Conservation (phyloP, 2,329 filamentous ascomycete species). For the Pseudopyrenochaeta lycopersici region DNA sequence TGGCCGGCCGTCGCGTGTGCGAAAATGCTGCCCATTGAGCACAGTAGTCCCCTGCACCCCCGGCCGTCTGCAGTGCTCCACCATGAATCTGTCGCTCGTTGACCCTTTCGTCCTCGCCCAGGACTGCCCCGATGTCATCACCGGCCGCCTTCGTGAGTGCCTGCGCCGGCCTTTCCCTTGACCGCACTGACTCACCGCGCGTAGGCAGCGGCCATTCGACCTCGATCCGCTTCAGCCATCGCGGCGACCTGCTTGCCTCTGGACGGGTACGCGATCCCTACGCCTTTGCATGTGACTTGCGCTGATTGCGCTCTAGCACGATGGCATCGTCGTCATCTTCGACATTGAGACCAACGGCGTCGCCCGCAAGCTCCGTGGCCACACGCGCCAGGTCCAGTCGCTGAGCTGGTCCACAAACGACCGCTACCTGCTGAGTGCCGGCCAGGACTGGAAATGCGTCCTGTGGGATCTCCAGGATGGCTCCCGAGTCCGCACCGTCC, state of each 20-base stretch:
- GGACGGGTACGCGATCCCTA: slow-evolving; percentile 71
- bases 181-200: slow-evolving; percentile 22
- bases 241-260: slow-evolving; percentile 92
- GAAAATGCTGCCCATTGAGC: slow-evolving; percentile 32
- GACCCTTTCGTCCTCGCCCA: slow-evolving; percentile 76
- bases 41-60: slow-evolving; percentile 14
- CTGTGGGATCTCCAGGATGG: slow-evolving; percentile 89
- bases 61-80: slow-evolving; percentile 21
- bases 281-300: slow-evolving; percentile 17
- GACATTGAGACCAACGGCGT: slow-evolving; percentile 98
- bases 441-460: slow-evolving; percentile 95
- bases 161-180: slow-evolving; percentile 46
- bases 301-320: slow-evolving; percentile 59
- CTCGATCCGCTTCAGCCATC: slow-evolving; percentile 86
- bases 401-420: slow-evolving; percentile 95
- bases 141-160: slow-evolving; percentile 78
- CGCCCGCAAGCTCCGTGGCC: slow-evolving; percentile 90
- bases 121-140: slow-evolving; percentile 91
- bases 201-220: slow-evolving; percentile 70
- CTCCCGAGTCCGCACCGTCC: slow-evolving; percentile 79
- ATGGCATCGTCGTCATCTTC: slow-evolving; percentile 95
- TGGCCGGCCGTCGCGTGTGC: slow-evolving; percentile 20
- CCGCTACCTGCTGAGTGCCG: slow-evolving; percentile 88
- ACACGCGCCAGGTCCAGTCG: slow-evolving; percentile 92
- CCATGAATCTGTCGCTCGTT: slow-evolving; percentile 76